Evolutionary conservation across 148 eudicot genomes (phyloP).

Genomic region (Nepenthes gracilis): DNA sequence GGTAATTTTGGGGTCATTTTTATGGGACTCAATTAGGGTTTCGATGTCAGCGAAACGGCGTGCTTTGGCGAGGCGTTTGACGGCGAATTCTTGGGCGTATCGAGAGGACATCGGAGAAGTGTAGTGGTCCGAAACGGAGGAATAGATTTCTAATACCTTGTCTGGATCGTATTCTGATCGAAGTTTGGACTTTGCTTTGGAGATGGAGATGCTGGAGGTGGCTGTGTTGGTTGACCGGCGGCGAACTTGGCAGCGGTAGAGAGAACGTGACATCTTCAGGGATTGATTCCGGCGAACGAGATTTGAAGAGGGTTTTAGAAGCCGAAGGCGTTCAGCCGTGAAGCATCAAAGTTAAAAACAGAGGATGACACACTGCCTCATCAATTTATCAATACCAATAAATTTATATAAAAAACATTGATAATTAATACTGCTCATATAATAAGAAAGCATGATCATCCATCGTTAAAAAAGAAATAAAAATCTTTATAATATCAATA

Average conservation of each 20-base stretch:
- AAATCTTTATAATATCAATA: too few relatives aligned
- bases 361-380: too few relatives aligned
- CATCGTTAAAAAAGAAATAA: too few relatives aligned
- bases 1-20: slow-evolving; percentile 38
- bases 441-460: too few relatives aligned
- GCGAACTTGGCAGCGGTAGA: slow-evolving; percentile 21
- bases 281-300: too few relatives aligned
- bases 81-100: slow-evolving; percentile 47
- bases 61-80: slow-evolving; percentile 62
- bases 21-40: slow-evolving; percentile 49
- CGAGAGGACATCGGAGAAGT: slow-evolving; percentile 37
- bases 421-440: too few relatives aligned
- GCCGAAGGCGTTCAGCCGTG: too few relatives aligned
- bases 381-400: too few relatives aligned
- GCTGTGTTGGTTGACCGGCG: slow-evolving; percentile 19
- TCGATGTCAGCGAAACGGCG: slow-evolving; percentile 56
- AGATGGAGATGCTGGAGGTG: slow-evolving; percentile 28
- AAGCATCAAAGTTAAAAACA: too few relatives aligned
- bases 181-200: slow-evolving; percentile 50
- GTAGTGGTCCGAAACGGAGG: slow-evolving; percentile 38
- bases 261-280: slow-evolving; percentile 1
- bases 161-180: slow-evolving; percentile 56
- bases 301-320: too few relatives aligned
- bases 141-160: slow-evolving; percentile 60
- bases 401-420: too few relatives aligned